Percentiles rank a stretch among this genome's conserved stretches.
Evolutionary conservation across 192 early-diverging fungal species (phyloP).

Genomic region (Cladochytrium replicatum): DNA sequence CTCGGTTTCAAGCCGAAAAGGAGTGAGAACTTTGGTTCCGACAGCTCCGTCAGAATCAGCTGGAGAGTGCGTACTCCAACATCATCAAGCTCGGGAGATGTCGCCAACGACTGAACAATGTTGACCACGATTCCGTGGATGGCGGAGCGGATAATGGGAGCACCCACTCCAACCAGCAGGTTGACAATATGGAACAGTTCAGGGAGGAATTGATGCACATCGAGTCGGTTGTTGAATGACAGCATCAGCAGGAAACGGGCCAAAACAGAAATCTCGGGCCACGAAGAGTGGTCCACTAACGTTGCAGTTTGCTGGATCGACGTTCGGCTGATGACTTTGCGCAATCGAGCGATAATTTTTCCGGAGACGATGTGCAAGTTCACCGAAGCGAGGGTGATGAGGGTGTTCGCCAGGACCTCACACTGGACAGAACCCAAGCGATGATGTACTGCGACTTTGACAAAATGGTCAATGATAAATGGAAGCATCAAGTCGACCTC

Average conservation of each 20-base stretch:
- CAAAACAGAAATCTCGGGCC: conserved; percentile 88
- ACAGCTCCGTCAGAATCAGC: conserved; percentile 60
- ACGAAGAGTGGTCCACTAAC: conserved; percentile 72
- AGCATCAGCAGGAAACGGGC: conserved; percentile 80
- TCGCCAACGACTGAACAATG: conserved; percentile 73
- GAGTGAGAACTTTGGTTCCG: conserved; percentile 67
- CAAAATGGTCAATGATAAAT: conserved; percentile 67
- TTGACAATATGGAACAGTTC: conserved; percentile 81
- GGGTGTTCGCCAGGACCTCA: conserved; percentile 78
- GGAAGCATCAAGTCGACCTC: conserved; percentile 73
- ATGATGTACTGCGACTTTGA: conserved; percentile 68
- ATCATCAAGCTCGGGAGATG: conserved; percentile 46
- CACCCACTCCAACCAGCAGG: conserved; percentile 74
- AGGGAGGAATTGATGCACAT: conserved; percentile 67
- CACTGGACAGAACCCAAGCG: conserved; percentile 67
- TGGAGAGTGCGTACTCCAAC: conserved; percentile 45
- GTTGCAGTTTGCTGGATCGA: conserved; percentile 59
- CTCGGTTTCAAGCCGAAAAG: conserved; percentile 60
- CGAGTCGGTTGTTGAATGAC: conserved; percentile 75
- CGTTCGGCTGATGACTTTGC: conserved; percentile 74
- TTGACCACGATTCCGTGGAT: conserved; percentile 93
- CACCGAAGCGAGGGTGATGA: conserved; percentile 69
- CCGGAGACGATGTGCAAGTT: conserved; percentile 57
- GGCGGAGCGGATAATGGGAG: conserved; percentile 73
- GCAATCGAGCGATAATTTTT: conserved; percentile 69